phyloP scores from a whole-genome alignment of 1,284 basidiomycete species.

The Cryptococcus depauperatus region DNA sequence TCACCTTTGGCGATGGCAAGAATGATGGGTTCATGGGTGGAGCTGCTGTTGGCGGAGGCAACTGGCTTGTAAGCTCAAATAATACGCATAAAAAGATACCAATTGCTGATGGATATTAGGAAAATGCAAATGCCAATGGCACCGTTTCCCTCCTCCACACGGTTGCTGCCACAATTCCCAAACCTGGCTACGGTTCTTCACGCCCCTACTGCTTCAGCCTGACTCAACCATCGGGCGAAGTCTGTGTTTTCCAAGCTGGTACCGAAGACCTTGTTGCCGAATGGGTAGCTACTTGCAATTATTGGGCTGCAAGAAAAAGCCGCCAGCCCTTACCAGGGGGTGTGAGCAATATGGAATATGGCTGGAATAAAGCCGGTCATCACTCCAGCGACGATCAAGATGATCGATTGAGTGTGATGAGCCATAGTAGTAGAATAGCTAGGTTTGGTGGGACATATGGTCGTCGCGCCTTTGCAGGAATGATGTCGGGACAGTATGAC shows the following conservation, averaged over 20 bases:
- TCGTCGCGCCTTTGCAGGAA: conserved; percentile 37
- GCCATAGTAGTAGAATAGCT: conserved; percentile 53
- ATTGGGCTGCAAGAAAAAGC: conserved; percentile 90
- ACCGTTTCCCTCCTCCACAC: conserved; percentile 77
- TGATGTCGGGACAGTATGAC: conserved; percentile 49
- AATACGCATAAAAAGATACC: neutral
- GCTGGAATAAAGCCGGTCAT: conserved; percentile 64
- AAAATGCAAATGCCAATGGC: conserved; percentile 77
- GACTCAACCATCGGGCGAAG: conserved; percentile 74
- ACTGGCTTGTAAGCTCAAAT: conserved; percentile 73
- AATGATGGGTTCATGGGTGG: conserved; percentile 48
- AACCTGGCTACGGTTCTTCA: conserved; percentile 77
- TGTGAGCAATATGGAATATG: conserved; percentile 98
- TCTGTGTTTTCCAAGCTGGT: conserved; percentile 94
- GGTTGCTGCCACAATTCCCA: conserved; percentile 78
- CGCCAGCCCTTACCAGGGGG: conserved; percentile 90
- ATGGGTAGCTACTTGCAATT: conserved; percentile 98
- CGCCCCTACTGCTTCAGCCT: conserved; percentile 94
- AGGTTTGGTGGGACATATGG: conserved; percentile 41
- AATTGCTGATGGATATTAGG: conserved; percentile 42
- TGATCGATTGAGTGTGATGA: conserved; percentile 22
- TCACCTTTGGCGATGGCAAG: conserved; percentile 64
- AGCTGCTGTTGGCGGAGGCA: conserved; percentile 78
- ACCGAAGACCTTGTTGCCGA: conserved; percentile 95
- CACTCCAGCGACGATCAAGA: conserved; percentile 49